A percentile compares a stretch with the other conserved stretches of the same genome.
Conservation (phyloP, 2,329 filamentous ascomycete genomes). For the Didymosphaeria variabile region DNA sequence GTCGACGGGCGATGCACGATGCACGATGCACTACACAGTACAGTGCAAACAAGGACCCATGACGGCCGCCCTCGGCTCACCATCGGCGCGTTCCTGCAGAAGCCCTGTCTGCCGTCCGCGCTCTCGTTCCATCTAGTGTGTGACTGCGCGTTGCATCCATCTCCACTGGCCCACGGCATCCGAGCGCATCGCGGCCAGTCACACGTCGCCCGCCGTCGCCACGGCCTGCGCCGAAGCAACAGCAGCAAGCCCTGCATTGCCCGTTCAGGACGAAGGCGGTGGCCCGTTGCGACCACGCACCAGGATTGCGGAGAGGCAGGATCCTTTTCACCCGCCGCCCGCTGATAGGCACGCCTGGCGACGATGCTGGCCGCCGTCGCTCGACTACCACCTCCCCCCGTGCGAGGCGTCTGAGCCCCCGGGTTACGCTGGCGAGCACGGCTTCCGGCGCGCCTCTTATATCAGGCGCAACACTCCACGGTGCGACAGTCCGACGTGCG, state of each 20-base stretch:
- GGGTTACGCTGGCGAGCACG: not conserved
- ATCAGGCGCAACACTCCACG: not conserved
- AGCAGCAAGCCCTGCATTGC: conserved; percentile 10
- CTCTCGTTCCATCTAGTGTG: conserved; percentile 1
- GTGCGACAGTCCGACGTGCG: conserved; percentile 2
- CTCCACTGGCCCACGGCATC: conserved; percentile 12
- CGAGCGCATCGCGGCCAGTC: conserved; percentile 7
- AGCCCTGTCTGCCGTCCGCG: conserved; percentile 1
- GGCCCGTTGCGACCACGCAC: conserved; percentile 13
- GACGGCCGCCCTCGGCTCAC: not conserved
- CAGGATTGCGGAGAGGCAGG: conserved; percentile 15
- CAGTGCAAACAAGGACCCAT: not conserved
- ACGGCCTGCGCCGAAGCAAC: conserved; percentile 4
- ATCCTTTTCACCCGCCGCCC: conserved; percentile 9
- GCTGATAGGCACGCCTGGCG: conserved; percentile 9
- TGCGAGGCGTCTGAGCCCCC: not conserved
- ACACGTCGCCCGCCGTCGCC: conserved; percentile 2
- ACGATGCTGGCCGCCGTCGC: conserved; percentile 4
- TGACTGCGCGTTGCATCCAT: conserved; percentile 9
- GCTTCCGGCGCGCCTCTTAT: not conserved
- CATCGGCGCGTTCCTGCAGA: conserved; percentile 11
- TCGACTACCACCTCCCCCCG: not conserved
- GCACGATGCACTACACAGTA: not conserved
- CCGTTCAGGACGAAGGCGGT: conserved; percentile 10
- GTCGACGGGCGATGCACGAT: not conserved